Conservation (phyloP, 108 stramenopile species). For the Fistulifera solaris region DNA sequence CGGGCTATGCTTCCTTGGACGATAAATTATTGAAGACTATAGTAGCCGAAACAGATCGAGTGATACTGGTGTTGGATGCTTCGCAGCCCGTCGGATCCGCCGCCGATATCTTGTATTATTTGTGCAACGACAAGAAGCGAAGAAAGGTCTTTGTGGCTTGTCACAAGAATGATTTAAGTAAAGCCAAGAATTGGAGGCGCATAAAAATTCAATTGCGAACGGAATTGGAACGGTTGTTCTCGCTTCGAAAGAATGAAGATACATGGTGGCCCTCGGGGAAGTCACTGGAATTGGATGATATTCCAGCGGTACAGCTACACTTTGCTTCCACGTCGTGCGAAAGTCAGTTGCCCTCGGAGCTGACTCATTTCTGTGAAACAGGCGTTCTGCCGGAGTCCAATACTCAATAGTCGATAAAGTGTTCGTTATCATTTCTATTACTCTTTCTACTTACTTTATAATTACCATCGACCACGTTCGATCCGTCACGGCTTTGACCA, state of each 20-base stretch:
- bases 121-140: neutral
- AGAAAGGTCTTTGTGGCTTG: conserved; percentile 44
- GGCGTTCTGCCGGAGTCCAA: neutral
- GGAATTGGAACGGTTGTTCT: conserved; percentile 59
- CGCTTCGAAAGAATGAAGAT: conserved; percentile 18
- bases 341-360: neutral
- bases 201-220: conserved; percentile 67
- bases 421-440: neutral
- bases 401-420: neutral
- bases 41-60: conserved; percentile 5
- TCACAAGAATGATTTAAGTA: conserved; percentile 44
- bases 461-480: conserved; percentile 5
- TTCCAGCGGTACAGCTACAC: neutral
- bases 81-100: conserved; percentile 53
- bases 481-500: conserved; percentile 32
- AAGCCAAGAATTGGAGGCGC: conserved; percentile 63
- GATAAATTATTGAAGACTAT: conserved; percentile 6
- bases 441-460: neutral
- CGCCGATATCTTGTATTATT: conserved; percentile 41
- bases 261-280: conserved; percentile 3
- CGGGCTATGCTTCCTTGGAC: conserved; percentile 42
- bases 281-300: neutral
- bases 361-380: neutral
- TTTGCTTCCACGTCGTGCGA: conserved; percentile 5
- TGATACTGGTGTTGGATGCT: conserved; percentile 54